Evolutionary conservation across 495 filamentous ascomycete genomes (phyloP), one percentile per base, ranked within the genome.

Genomic region (Podospora pseudopauciseta): DNA sequence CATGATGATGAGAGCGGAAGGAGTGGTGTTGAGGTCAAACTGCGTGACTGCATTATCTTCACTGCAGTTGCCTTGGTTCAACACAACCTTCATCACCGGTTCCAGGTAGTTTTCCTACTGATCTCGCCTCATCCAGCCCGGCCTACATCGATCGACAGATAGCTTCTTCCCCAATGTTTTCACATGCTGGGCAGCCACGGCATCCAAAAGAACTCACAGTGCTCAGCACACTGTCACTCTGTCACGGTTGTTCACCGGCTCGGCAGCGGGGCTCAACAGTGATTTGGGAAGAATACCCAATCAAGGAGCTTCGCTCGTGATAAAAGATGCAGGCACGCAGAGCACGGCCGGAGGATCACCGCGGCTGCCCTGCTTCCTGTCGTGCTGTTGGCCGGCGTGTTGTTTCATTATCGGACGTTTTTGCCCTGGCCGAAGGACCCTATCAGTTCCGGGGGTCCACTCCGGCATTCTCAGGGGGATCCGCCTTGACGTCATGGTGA

Each of bases 401-500:
- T 49, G 39, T 49, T 49, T 49, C 7, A 49, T 49, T 49, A 49
- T 49, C 39, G 39, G 39, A 16, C 39, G 39, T 49, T 49, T 49
- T 49, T 49, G 15, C 39, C 39, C 39, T 49, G 39, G 6, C 39
- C 13, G 39, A 49, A 49, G 39, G 39, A 49, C 39, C 39, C 39
- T 49, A 49, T 32, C 54, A 56, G 16, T 20, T 56, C 19, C n/a
- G 58, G 65, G 54, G 57, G 5, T 65, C 68, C 67, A 65, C 39
- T 60, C 64, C 64, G 70, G 27, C 57, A 19, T 54, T 30, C 27
- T 34, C 54, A 64, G n/a, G 61, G 67, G 69, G 57, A 53, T 34
- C 53, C 49, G 56, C 26, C 9, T 67, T 73, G 71, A 73, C 71
- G 69, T 71, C 71, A 71, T 73, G 32, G 32, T 49, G 71, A 73